Percentiles rank a stretch among this genome's conserved stretches.
These are phyloP conservation scores for Pythium sp. DNA, from an alignment of 352 stramenopile species.

Conservation along the genomic window DNA sequence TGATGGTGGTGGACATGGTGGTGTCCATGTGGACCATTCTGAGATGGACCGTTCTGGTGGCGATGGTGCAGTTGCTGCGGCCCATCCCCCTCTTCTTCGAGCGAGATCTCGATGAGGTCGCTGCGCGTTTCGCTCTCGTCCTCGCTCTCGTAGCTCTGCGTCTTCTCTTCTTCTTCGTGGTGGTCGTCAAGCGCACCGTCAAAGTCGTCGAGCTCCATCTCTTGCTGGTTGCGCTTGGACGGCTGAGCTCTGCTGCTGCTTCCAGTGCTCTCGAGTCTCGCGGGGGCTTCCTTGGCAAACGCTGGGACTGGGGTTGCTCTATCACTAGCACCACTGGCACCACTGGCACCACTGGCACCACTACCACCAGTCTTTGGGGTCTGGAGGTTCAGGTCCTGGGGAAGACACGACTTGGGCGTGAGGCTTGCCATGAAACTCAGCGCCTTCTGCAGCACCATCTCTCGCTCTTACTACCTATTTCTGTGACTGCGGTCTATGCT, in stretches of 20 bases:
- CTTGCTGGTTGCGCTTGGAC: slow-evolving; percentile 14
- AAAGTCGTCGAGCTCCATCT: slow-evolving; percentile 17
- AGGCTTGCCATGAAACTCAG: slow-evolving; percentile 30
- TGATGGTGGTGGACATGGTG: neutral
- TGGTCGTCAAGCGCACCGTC: slow-evolving; percentile 2
- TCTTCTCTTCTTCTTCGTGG: slow-evolving; percentile 18
- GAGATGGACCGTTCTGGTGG: neutral
- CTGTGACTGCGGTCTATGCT: neutral
- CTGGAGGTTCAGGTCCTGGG: slow-evolving; percentile 2
- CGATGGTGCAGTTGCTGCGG: neutral
- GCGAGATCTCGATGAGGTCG: slow-evolving; percentile 66
- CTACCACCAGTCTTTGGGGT: neutral
- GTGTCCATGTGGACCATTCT: slow-evolving; percentile 1
- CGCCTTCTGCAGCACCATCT: slow-evolving; percentile 44
- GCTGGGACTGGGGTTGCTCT: neutral
- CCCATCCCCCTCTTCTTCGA: slow-evolving; percentile 21
- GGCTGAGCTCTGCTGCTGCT: slow-evolving; percentile 1
- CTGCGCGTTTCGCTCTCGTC: slow-evolving; percentile 17
- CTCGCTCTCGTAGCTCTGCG: slow-evolving; percentile 18
- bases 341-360: no score
- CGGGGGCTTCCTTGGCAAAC: neutral
- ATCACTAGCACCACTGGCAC: no score
- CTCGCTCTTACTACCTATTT: slow-evolving; percentile 1
- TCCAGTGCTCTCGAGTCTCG: neutral
- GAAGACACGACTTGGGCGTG: slow-evolving; percentile 1